Evolutionary conservation across 2,329 filamentous ascomycete genomes (phyloP).

Genomic region (Xylariaceae sp.): DNA sequence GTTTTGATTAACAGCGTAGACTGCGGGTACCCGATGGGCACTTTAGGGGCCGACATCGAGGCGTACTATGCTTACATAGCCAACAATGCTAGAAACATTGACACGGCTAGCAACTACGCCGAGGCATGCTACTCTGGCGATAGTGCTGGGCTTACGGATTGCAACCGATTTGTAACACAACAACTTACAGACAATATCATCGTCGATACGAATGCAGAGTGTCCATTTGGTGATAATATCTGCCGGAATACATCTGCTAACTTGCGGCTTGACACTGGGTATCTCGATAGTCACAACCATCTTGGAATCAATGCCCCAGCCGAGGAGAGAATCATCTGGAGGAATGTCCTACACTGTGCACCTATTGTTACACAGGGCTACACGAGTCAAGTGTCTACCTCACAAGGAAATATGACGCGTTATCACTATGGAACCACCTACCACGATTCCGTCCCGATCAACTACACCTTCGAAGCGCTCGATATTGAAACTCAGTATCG

Average conservation of each 20-base stretch:
- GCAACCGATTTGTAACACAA: constrained; percentile 1
- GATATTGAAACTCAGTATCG: neutral
- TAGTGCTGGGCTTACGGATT: constrained; percentile 2
- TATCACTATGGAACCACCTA: neutral
- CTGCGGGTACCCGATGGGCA: constrained; percentile 3
- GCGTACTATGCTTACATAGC: neutral
- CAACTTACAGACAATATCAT: neutral
- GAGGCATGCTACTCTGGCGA: constrained; percentile 6
- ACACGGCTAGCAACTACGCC: constrained; percentile 8
- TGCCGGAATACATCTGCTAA: constrained; percentile 1
- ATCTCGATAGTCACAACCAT: constrained; percentile 3
- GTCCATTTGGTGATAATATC: constrained; percentile 5
- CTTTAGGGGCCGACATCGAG: neutral
- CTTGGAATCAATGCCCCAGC: constrained; percentile 7
- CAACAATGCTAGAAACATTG: neutral
- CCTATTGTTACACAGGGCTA: constrained; percentile 5
- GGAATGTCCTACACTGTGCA: constrained; percentile 5
- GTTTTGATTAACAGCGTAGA: constrained; percentile 4
- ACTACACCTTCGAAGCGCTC: neutral
- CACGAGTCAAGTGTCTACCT: neutral
- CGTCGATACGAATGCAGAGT: neutral
- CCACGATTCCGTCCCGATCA: neutral
- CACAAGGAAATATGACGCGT: neutral
- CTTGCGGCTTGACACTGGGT: constrained; percentile 5
- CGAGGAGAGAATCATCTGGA: constrained; percentile 1